Base-by-base conservation (phyloP, 768 basidiomycete genomes). In the Amanita inopinata region DNA sequence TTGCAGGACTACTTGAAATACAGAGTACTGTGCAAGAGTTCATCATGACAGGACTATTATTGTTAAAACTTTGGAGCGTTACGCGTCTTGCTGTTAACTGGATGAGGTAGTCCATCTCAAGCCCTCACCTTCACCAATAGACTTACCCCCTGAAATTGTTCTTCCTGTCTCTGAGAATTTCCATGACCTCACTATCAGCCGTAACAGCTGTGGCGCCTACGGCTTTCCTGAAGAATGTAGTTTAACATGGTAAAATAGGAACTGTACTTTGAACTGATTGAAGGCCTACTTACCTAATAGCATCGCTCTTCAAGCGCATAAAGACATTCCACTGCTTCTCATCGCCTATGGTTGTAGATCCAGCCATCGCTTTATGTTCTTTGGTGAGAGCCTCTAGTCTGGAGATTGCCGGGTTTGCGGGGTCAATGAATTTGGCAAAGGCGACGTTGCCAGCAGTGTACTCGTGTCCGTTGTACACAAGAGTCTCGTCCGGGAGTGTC, bases 241-340 rank as follows among this genome's bases (percentile, higher is more conserved):
- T 41, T 4, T 1, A 15, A 12, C 38, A 10, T n/a, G 10, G 23
- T 20, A 5, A 45, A 4, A 28, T 4, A 8, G 12, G 2, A n/a
- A 15, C 23, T 27, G 20, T 3, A 18, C 6, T 4, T 11, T 31
- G 36, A 12, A 4, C 1, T 20, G 22, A 17, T 34, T 33, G 1
- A 27, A 22, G 9, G 31, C 32, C 24, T n/a, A 66, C 78, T 46
- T 51, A 89, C 88, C 67, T 66, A 24, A 92, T 75, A 4, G 76
- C 68, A 3, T 69, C 66, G 48, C 65, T 76, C 3, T 70, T 62
- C 8, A 91, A 62, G 12, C 91, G 74, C 89, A 96, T 91, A 61
- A 97, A 97, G 5, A 90, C 80, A 61, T 98, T 98, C 87, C 88
- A 93, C 49, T 78, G 67, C 64, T 91, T 92, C 67, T 98, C 94